A percentile compares a stretch with the other conserved stretches of the same genome.
These are phyloP conservation scores for Trypanosomatidae sp. DNA, from an alignment of 208 protist genomes.

Conservation along the genomic window DNA sequence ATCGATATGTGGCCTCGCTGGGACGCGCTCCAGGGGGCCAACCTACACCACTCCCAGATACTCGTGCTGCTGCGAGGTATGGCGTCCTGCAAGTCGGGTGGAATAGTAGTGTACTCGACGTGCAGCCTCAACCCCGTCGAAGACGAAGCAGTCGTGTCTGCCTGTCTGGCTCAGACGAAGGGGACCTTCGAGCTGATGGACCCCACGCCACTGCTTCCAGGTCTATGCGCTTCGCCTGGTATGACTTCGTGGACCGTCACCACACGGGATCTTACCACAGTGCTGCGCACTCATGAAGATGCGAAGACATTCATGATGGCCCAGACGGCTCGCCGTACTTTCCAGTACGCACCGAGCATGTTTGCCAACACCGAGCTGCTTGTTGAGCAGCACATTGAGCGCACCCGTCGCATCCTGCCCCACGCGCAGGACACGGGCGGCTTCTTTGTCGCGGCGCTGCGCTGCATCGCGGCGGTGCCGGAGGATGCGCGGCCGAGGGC, in stretches of 20 bases:
- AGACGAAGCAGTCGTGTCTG: slow-evolving; percentile 93
- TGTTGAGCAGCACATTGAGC: slow-evolving; percentile 70
- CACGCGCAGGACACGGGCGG: slow-evolving; percentile 96
- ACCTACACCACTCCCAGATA: slow-evolving; percentile 86
- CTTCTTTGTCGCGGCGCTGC: slow-evolving; percentile 96
- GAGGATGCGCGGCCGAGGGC: slow-evolving; percentile 10
- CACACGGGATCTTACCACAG: slow-evolving; percentile 56
- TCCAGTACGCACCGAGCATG: slow-evolving; percentile 79
- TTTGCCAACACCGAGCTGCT: slow-evolving; percentile 60
- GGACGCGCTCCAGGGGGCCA: slow-evolving; percentile 76
- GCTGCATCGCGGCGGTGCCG: slow-evolving; percentile 62
- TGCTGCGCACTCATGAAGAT: slow-evolving; percentile 56
- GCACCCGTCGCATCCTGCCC: slow-evolving; percentile 90
- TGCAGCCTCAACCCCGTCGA: slow-evolving; percentile 96
- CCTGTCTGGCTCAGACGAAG: slow-evolving; percentile 63
- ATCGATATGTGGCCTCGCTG: slow-evolving; percentile 93
- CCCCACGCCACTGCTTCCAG: slow-evolving; percentile 64
- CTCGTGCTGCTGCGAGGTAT: slow-evolving; percentile 83
- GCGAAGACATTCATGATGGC: slow-evolving; percentile 48
- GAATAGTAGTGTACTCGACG: slow-evolving; percentile 95
- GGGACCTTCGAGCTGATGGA: slow-evolving; percentile 88
- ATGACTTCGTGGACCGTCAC: slow-evolving; percentile 80
- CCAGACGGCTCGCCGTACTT: slow-evolving; percentile 32
- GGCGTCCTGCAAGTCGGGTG: slow-evolving; percentile 76
- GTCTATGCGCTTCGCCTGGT: slow-evolving; percentile 71